Conservation (phyloP, 805 yeast species). For the Candida sanyiensis region DNA sequence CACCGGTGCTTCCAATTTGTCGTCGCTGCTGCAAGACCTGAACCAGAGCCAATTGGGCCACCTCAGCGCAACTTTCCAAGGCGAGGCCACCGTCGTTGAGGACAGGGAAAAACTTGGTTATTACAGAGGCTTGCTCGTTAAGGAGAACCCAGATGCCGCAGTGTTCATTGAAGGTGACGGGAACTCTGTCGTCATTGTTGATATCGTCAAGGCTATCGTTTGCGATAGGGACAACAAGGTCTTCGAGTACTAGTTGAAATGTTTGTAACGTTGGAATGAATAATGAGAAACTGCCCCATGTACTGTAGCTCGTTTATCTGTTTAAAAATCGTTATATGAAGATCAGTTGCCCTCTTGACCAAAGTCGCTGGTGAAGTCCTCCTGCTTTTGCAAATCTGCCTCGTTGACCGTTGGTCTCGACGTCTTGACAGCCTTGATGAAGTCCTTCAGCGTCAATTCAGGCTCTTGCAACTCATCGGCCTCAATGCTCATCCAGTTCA, state of each 20-base stretch:
- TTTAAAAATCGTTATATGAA: neutral
- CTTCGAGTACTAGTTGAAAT: slow-evolving; percentile 18
- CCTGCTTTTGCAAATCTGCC: slow-evolving; percentile 74
- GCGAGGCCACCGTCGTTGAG: slow-evolving; percentile 55
- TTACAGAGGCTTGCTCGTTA: slow-evolving; percentile 56
- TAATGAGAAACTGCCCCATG: too few relatives aligned
- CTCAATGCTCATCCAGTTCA: slow-evolving; percentile 89
- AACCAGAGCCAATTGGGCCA: slow-evolving; percentile 77
- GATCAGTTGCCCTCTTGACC: slow-evolving; percentile 89
- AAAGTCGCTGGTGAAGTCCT: slow-evolving; percentile 86
- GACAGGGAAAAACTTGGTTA: slow-evolving; percentile 46
- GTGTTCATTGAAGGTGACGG: slow-evolving; percentile 61
- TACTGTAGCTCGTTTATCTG: too few relatives aligned
- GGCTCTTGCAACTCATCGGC: slow-evolving; percentile 91
- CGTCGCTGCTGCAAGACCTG: slow-evolving; percentile 63
- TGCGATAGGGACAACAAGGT: slow-evolving; percentile 70
- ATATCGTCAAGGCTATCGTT: slow-evolving; percentile 63
- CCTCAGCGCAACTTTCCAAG: slow-evolving; percentile 76
- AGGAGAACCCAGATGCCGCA: slow-evolving; percentile 62
- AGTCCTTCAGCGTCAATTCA: slow-evolving; percentile 81
- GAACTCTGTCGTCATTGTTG: slow-evolving; percentile 59
- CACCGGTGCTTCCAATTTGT: slow-evolving; percentile 36
- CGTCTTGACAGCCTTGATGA: slow-evolving; percentile 83
- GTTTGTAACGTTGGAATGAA: too few relatives aligned
- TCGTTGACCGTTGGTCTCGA: slow-evolving; percentile 94